These are phyloP conservation scores for Rhynchospora pubera DNA, from an alignment of 176 grass and related monocot genomes.

Conservation along the genomic window DNA sequence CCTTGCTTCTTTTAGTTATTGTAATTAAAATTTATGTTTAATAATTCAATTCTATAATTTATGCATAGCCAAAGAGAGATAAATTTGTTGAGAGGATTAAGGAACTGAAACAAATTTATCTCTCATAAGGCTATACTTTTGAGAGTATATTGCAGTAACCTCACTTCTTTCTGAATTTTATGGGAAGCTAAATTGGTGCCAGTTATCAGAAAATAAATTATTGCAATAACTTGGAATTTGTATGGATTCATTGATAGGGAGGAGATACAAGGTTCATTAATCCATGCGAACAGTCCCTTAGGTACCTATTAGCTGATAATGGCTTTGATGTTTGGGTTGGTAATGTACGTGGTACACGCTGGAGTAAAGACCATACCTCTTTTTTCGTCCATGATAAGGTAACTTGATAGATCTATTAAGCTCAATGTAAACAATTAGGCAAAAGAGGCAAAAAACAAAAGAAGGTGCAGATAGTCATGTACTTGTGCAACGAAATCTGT, in stretches of 20 bases:
- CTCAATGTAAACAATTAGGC: no score
- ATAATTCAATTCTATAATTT: no score
- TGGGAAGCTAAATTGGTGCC: not conserved
- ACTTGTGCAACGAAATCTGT: no score
- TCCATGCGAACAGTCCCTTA: conserved; percentile 59
- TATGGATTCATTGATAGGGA: conserved; percentile 35
- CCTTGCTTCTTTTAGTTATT: no score
- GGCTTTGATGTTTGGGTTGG: conserved; percentile 98
- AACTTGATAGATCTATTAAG: no score
- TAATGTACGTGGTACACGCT: conserved; percentile 80
- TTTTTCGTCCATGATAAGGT: conserved; percentile 87
- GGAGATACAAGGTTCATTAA: conserved; percentile 92
- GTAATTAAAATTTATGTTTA: no score
- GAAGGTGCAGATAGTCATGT: no score
- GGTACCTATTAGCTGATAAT: conserved; percentile 90
- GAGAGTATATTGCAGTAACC: not conserved
- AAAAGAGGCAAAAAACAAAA: no score
- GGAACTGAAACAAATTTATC: no score
- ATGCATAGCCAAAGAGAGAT: no score
- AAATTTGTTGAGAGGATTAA: no score
- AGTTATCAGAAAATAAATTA: not conserved
- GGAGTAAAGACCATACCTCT: conserved; percentile 66
- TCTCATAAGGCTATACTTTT: no score
- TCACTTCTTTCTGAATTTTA: conserved; percentile 5
- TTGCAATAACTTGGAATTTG: not conserved